Evolutionary conservation across 2,329 filamentous ascomycete genomes (phyloP).

Genomic region (Phyllosticta citriasiana): DNA sequence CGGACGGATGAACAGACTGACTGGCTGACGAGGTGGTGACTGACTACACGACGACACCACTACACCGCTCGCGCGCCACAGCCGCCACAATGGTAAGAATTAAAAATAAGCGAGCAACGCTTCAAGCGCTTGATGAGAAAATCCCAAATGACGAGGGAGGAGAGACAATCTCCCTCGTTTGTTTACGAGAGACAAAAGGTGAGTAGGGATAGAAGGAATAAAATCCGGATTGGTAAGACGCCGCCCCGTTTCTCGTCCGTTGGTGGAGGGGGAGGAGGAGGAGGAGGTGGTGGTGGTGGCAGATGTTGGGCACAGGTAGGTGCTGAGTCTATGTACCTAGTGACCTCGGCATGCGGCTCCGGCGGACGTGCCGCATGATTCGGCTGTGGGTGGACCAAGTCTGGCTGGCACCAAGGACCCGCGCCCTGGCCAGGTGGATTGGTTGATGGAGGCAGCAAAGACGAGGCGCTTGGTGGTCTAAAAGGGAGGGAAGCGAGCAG

Average conservation of each 20-base stretch:
- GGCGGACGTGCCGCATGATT: constrained; percentile 1
- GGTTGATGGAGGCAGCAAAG: neutral
- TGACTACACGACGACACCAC: neutral
- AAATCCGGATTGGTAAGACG: neutral
- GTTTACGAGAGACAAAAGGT: neutral
- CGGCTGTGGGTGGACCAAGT: neutral
- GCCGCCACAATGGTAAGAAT: neutral
- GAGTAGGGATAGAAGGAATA: neutral
- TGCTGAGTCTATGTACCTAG: neutral
- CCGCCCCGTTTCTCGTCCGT: neutral
- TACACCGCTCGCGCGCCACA: neutral
- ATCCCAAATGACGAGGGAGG: neutral
- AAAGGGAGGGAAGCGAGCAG: neutral
- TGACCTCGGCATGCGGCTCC: neutral
- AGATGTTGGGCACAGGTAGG: neutral
- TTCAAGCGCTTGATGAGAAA: neutral
- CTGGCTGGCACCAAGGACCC: neutral
- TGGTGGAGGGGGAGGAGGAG: neutral
- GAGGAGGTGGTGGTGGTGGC: neutral
- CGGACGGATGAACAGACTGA: neutral
- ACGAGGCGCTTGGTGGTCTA: neutral
- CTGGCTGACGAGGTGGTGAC: neutral
- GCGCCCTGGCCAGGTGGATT: neutral
- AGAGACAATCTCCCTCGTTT: neutral
- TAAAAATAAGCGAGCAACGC: neutral